Percentiles rank a stretch among this genome's conserved stretches.
These are phyloP conservation scores for Fusarium mexicanum DNA, from an alignment of 2,329 filamentous ascomycete genomes.

Conservation along the genomic window DNA sequence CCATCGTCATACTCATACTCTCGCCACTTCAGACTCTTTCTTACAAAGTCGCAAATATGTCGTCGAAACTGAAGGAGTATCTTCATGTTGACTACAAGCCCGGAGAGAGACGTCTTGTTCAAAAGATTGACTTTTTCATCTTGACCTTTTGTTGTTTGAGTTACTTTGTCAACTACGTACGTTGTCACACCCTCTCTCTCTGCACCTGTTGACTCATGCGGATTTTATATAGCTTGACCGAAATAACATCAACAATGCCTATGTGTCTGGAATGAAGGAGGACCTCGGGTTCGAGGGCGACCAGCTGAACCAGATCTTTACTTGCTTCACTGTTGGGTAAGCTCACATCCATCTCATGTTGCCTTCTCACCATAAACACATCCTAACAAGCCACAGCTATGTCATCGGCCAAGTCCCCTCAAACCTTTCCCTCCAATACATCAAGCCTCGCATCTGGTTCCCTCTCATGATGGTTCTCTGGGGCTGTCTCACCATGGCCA, in stretches of 20 bases:
- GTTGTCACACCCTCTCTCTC: conserved; percentile 15
- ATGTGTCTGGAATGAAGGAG: conserved; percentile 58
- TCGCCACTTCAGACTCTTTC: conserved; percentile 3
- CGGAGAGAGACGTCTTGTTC: conserved; percentile 58
- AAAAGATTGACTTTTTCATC: conserved; percentile 72
- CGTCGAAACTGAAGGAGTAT: conserved; percentile 45
- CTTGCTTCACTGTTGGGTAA: conserved; percentile 51
- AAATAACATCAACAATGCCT: conserved; percentile 52
- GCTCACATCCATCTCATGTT: neutral
- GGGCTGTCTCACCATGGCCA: conserved; percentile 70
- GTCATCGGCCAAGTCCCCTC: conserved; percentile 68
- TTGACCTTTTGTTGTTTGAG: conserved; percentile 70
- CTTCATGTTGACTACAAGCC: conserved; percentile 49
- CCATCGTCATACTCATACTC: conserved; percentile 1
- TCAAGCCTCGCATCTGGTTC: conserved; percentile 71
- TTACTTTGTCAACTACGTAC: conserved; percentile 64
- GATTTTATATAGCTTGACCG: conserved; percentile 46
- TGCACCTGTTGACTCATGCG: neutral
- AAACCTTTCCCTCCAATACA: conserved; percentile 70
- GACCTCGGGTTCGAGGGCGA: conserved; percentile 58
- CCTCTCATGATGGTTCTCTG: conserved; percentile 71
- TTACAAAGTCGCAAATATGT: neutral
- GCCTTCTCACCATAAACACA: too few relatives aligned
- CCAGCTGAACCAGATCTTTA: conserved; percentile 51
- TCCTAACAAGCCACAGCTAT: conserved; percentile 41